phyloP scores from a whole-genome alignment of 495 filamentous ascomycete genomes.

The Recurvomyces mirabilis region DNA sequence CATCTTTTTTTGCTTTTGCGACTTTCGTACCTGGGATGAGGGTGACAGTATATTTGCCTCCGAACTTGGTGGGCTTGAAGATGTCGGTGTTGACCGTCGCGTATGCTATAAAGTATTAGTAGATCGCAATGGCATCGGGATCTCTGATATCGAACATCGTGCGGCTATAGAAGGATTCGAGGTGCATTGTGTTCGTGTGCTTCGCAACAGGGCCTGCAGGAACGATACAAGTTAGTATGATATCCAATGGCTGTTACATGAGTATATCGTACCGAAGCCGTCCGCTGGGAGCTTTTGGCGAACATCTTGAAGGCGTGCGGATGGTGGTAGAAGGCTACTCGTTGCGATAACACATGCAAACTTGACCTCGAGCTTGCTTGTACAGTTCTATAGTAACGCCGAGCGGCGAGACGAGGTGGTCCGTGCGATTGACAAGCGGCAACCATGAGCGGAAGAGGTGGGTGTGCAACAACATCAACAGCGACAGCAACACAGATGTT shows the following conservation, averaged over 20 bases:
- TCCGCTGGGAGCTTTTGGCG: conserved; percentile 46
- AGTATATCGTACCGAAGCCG: conserved; percentile 34
- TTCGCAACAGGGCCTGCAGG: conserved; percentile 44
- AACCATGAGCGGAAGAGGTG: no score
- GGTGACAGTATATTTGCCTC: conserved; percentile 97
- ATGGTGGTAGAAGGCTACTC: background rate
- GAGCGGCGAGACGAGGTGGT: no score
- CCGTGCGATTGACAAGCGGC: no score
- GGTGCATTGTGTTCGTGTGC: conserved; percentile 33
- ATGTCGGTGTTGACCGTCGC: conserved; percentile 79
- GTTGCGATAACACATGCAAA: background rate
- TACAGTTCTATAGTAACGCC: no score
- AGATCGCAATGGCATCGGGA: background rate
- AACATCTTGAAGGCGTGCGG: conserved; percentile 38
- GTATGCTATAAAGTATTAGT: conserved; percentile 8
- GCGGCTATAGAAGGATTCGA: conserved; percentile 29
- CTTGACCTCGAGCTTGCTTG: no score
- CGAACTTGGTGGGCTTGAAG: conserved; percentile 98
- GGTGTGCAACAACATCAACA: no score
- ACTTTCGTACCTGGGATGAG: conserved; percentile 68
- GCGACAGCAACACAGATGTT: no score
- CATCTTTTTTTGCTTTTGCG: conserved; percentile 14
- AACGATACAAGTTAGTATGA: conserved; percentile 23
- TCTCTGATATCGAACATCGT: conserved; percentile 24
- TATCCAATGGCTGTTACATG: no score